Evolutionary conservation across 169 alveolate species (phyloP).

Genomic region (Plasmodium coatneyi): DNA sequence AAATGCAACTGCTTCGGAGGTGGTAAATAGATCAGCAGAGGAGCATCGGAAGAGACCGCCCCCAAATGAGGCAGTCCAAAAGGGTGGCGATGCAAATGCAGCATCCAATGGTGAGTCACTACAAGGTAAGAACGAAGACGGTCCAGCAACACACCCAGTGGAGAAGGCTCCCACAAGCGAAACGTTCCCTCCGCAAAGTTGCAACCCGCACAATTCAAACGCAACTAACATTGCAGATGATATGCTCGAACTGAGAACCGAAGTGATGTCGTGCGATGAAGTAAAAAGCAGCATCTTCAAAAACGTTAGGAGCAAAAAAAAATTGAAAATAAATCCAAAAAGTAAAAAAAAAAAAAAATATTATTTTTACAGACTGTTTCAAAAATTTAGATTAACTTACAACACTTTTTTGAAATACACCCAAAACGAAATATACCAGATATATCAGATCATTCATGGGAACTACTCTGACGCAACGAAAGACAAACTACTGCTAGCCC

Average conservation of each 20-base stretch:
- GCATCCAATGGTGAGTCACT: not conserved
- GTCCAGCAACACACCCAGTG: not conserved
- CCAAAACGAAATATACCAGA: constrained; percentile 62
- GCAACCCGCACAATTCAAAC: not conserved
- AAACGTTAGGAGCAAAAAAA: constrained; percentile 40
- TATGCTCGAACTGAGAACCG: constrained; percentile 61
- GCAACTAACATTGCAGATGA: not conserved
- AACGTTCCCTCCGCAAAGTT: not conserved
- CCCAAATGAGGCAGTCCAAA: not conserved
- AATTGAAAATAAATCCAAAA: constrained; percentile 41
- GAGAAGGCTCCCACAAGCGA: not conserved
- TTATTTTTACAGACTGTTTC: constrained; percentile 63
- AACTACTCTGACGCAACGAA: constrained; percentile 43
- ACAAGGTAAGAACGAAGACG: not conserved
- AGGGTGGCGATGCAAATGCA: not conserved
- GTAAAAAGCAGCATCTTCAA: constrained; percentile 58
- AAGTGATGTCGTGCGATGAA: constrained; percentile 60
- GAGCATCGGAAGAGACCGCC: not conserved
- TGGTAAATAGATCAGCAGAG: not conserved
- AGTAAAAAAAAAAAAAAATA: constrained; percentile 66
- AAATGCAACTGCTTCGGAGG: not conserved
- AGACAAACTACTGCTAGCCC: constrained; percentile 43
- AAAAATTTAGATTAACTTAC: constrained; percentile 52
- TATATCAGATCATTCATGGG: constrained; percentile 59
- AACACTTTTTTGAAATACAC: constrained; percentile 38